phyloP scores from a whole-genome alignment of 2,329 filamentous ascomycete genomes.

The Fusarium sp. region DNA sequence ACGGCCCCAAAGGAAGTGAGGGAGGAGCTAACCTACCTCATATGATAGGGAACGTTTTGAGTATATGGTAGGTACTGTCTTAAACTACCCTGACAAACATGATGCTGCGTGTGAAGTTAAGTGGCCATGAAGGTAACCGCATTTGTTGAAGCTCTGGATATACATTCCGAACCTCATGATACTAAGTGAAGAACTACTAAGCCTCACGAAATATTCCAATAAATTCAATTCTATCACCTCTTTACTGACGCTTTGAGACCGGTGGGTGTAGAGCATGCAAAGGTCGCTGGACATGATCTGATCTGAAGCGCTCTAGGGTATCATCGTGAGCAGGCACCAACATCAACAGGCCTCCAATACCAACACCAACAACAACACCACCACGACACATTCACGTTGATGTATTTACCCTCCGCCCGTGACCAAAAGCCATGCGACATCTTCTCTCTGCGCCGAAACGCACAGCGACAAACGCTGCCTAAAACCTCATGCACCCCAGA shows the following conservation, averaged over 20 bases:
- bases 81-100: not conserved
- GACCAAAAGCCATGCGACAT: not conserved
- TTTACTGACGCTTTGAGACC: not conserved
- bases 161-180: accelerated
- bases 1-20: not conserved
- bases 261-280: not conserved
- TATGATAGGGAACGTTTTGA: accelerated
- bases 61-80: accelerated
- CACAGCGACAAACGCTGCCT: not conserved
- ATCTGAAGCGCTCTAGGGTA: not conserved
- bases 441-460: not conserved
- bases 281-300: not conserved
- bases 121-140: accelerated
- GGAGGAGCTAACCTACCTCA: accelerated
- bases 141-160: accelerated
- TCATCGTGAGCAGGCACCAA: not conserved
- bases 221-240: not conserved
- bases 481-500: not conserved
- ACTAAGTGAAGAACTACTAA: accelerated
- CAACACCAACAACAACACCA: not conserved
- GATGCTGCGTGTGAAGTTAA: not conserved
- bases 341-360: not conserved
- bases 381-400: not conserved
- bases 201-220: accelerated
- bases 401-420: not conserved